Evolutionary conservation across 2,329 filamentous ascomycete genomes (phyloP), one percentile per base, ranked within the genome.

Genomic region (Magnaporthiopsis rhizophila): DNA sequence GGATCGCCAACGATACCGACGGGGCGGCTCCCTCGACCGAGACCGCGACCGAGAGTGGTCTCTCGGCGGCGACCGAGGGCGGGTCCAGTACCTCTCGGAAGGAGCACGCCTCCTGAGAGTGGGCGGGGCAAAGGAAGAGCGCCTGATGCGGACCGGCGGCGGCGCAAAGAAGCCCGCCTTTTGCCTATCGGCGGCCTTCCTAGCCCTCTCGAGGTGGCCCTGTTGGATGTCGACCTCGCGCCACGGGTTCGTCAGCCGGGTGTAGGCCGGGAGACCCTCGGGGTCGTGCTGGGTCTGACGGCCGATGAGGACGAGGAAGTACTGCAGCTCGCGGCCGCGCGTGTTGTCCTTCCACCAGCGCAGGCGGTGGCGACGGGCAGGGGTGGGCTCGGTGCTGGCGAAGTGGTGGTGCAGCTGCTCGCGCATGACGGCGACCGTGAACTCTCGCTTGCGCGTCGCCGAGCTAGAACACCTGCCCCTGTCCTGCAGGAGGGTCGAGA

Each of bases 341-440:
- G 50, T 32, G 50, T 62, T 62, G 53, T 62, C 61, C 50, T 62
- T 62, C 61, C 61, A 62, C 61, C 61, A 62, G 30, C 61, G 50
- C 15, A 62, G 45, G 53, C 61, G 61, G 53, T 62, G 61, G 11
- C 61, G 61, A 12, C 61, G 28, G 32, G 61, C 61, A 13, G 61
- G 36, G 24, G 61, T 50, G 32, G 61, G 61, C 28, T 58, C 56
- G 2, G 50, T 38, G 28, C 30, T 34, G 15, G 50, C 61, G 34
- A 73, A 73, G 7, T 71, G 69, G 28, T 68, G 65, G 61, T 63
- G 66, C 9, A 67, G 67, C 61, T 70, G 69, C 65, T 71, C 67
- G 26, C 65, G 67, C 67, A 73, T 63, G 9, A 67, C 62, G 38
- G 65, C 70, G 26, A 73, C 68, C 1, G 70, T 71, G 70, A 70